These are phyloP conservation scores for Didymella pinodella DNA, from an alignment of 2,329 filamentous ascomycete genomes.

Conservation along the genomic window DNA sequence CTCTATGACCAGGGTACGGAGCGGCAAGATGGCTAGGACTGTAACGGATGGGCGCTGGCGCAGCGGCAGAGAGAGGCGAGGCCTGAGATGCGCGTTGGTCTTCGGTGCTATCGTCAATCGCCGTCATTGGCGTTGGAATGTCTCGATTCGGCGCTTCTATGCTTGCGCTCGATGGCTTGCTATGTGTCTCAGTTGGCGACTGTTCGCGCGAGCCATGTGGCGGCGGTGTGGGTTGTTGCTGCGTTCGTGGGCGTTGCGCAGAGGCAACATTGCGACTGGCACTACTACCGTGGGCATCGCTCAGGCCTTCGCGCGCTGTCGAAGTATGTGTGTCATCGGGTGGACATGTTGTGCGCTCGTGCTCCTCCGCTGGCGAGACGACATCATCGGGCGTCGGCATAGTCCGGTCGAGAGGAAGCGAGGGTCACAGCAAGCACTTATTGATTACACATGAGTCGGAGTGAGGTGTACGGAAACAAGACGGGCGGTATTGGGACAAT, in stretches of 20 bases:
- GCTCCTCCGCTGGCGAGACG: slow-evolving; percentile 52
- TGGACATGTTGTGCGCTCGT: slow-evolving; percentile 59
- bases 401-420: slow-evolving; percentile 42
- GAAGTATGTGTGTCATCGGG: slow-evolving; percentile 53
- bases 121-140: slow-evolving; percentile 50
- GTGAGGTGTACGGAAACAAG: slow-evolving; percentile 12
- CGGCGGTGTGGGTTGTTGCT: slow-evolving; percentile 49
- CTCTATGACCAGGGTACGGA: slow-evolving; percentile 47
- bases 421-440: slow-evolving; percentile 34
- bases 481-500: slow-evolving; percentile 17
- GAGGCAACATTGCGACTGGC: slow-evolving; percentile 28
- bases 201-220: slow-evolving; percentile 35
- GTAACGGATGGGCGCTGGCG: slow-evolving; percentile 35
- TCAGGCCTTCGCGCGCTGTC: slow-evolving; percentile 39
- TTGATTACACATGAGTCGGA: slow-evolving; percentile 33
- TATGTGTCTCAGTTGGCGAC: slow-evolving; percentile 34
- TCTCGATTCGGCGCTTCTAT: slow-evolving; percentile 48
- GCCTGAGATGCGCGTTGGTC: slow-evolving; percentile 46
- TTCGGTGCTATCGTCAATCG: slow-evolving; percentile 45
- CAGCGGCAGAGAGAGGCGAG: slow-evolving; percentile 42
- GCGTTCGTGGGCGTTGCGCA: slow-evolving; percentile 9
- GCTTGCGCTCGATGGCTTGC: slow-evolving; percentile 42
- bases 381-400: slow-evolving; percentile 61
- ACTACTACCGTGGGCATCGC: slow-evolving; percentile 34
- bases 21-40: slow-evolving; percentile 39